Percentiles rank a stretch among this genome's conserved stretches.
Conservation (phyloP, 2,329 filamentous ascomycete species). For the Amylocarpus encephaloides region DNA sequence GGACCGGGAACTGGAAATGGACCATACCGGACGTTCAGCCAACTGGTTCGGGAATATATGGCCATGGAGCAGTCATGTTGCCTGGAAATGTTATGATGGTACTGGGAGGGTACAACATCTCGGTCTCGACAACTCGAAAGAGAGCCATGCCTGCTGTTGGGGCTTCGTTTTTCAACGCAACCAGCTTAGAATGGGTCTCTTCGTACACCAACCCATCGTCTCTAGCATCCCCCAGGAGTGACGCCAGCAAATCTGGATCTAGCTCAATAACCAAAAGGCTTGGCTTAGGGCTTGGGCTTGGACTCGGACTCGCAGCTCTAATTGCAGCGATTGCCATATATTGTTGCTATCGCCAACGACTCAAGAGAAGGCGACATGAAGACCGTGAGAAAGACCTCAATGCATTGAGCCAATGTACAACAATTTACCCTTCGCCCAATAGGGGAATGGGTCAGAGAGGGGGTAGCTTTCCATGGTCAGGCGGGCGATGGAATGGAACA, state of each 20-base stretch:
- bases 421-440: conserved; percentile 16
- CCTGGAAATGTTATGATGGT: conserved; percentile 65
- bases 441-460: conserved; percentile 18
- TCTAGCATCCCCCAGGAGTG: conserved; percentile 16
- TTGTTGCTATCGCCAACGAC: conserved; percentile 45
- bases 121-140: conserved; percentile 23
- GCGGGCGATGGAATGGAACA: conserved; percentile 21
- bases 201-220: conserved; percentile 46
- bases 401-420: conserved; percentile 39
- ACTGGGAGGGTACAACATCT: conserved; percentile 54
- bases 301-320: conserved; percentile 52
- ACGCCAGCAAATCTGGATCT: conserved; percentile 25
- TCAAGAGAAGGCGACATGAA: conserved; percentile 33
- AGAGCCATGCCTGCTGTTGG: conserved; percentile 34
- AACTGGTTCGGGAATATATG: conserved; percentile 46
- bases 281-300: conserved; percentile 59
- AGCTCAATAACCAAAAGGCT: conserved; percentile 38
- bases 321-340: conserved; percentile 41
- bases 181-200: conserved; percentile 51
- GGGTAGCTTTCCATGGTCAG: conserved; percentile 23
- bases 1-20: conserved; percentile 67
- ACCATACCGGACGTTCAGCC: conserved; percentile 46
- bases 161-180: conserved; percentile 53
- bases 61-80: conserved; percentile 56
- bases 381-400: conserved; percentile 48